Base-by-base conservation (phyloP, 1,139 yeast genomes). In the Hemisphaericaspora xylanilytica region DNA sequence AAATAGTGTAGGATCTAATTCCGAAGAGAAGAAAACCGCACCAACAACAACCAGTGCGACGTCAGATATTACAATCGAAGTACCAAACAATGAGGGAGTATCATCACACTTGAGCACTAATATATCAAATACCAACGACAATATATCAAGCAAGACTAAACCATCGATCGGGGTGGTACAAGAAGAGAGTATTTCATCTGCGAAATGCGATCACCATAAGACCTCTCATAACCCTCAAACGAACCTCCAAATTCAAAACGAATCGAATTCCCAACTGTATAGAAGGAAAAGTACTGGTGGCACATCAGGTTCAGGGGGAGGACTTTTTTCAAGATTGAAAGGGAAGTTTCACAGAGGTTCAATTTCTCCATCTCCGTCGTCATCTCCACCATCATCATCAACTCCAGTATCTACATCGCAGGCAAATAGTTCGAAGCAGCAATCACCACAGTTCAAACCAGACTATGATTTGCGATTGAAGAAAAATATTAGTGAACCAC, bases 241-340 rank as follows among this genome's bases (percentile, higher is more conserved):
- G 12, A 24, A 17, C 16, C 5, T 14, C 9, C 8, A 14, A 12
- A 11, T 38, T n/a, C 15, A 10, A 18, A 28, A 28, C 16, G 31
- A 28, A 28, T 28, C 24, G 15, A 11, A 17, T 29, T n/a, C 14
- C 10, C 22, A 28, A 28, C 11, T 10, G 21, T 33, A 15, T 13
- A 40, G 53, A 33, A 46, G 61, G 36, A 46, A 48, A 34, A 50
- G 57, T 35, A 53, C 61, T 35, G 45, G 49, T 3, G 38, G 52
- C 11, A 51, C 55, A 28, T 24, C 37, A 4, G 16, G 12, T 15
- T 36, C 46, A 10, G 39, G 58, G 12, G 59, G 63, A 1, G 70
- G 73, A 1, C 58, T 70, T 28, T 65, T 70, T 40, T 61, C 68
- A 32, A 68, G 66, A 41, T 46, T 68, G 29, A 69, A 67, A 44